Percentiles rank a stretch among this genome's conserved stretches.
These are phyloP conservation scores for Teratosphaeriaceae sp. DNA, from an alignment of 2,329 filamentous ascomycete genomes.

Conservation along the genomic window DNA sequence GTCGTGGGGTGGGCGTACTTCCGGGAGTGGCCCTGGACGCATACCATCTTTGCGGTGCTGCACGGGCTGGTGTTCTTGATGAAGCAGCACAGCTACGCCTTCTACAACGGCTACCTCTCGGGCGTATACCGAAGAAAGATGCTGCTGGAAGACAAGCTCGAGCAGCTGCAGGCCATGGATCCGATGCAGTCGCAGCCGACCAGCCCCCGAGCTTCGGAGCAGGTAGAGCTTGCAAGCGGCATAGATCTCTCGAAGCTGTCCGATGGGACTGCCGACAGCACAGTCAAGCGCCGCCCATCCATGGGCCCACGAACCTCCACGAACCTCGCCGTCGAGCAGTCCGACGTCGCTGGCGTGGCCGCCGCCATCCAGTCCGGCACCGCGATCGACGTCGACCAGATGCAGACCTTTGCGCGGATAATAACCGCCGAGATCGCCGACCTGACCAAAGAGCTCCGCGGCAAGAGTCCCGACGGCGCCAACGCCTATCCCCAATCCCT, in stretches of 20 bases:
- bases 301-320: constrained; percentile 35
- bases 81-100: constrained; percentile 77
- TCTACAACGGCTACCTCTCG: constrained; percentile 63
- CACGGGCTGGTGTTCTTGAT: constrained; percentile 71
- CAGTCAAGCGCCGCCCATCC: constrained; percentile 26
- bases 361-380: constrained; percentile 54
- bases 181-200: constrained; percentile 34
- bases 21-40: constrained; percentile 76
- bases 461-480: constrained; percentile 47
- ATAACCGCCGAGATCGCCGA: constrained; percentile 61
- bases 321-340: constrained; percentile 40
- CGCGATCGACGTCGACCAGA: constrained; percentile 56
- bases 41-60: constrained; percentile 69
- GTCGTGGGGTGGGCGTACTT: constrained; percentile 61
- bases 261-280: background rate
- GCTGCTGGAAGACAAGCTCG: constrained; percentile 44
- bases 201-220: constrained; percentile 22
- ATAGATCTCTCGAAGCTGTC: constrained; percentile 13
- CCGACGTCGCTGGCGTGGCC: constrained; percentile 56
- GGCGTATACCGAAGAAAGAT: constrained; percentile 51
- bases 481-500: constrained; percentile 64
- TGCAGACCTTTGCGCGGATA: constrained; percentile 57
- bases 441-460: constrained; percentile 57
- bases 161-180: constrained; percentile 51
- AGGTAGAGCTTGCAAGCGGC: constrained; percentile 12